Evolutionary conservation across 2,329 filamentous ascomycete genomes (phyloP), one percentile per base, ranked within the genome.

Genomic region (Monilinia vaccinii-corymbosi): DNA sequence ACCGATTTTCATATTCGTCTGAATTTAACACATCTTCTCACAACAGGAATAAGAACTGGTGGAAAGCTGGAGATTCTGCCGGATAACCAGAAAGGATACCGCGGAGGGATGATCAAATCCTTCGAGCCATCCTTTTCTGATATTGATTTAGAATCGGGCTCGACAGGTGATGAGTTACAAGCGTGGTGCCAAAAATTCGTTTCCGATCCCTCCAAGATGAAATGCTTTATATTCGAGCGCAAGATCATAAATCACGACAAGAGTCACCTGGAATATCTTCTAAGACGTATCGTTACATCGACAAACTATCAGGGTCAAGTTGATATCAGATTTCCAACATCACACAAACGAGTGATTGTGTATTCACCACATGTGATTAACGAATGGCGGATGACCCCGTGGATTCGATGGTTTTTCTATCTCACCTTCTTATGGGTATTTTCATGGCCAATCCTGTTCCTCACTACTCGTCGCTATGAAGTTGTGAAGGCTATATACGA

Each of bases 171-270:
- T 13, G 62, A 61, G 7, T 34, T 61, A 13, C 61, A 61, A 16
- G 56, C 60, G 10, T 91, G 88, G 87, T 89, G 86, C 66, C 81
- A 86, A 61, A 79, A 80, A 44, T 92, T 83, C 73, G 85, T 82
- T 67, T 79, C 79, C 2, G 83, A 79, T 64, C 74, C 76, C 25
- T 77, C 82, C 1, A 75, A 75, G 10, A 75, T 89, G 38, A 86
- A 86, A 68, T 76, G 72, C 48, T 83, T 87, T 64, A 68, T 72
- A 1, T 72, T 86, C 23, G 73, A 75, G 63, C 76, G 82, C 10
- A 73, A 73, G 36, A 75, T 90, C 52, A 71, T 76, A 0, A 86
- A 87, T 25, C 81, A 88, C 70, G 81, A 91, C 68, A 76, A 79
- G 59, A 75, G 76, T 1, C 71, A 73, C 48, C 72, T 91, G 23